Base-by-base conservation (phyloP, 2,329 filamentous ascomycete species). In the Penicillium sumatraense region DNA sequence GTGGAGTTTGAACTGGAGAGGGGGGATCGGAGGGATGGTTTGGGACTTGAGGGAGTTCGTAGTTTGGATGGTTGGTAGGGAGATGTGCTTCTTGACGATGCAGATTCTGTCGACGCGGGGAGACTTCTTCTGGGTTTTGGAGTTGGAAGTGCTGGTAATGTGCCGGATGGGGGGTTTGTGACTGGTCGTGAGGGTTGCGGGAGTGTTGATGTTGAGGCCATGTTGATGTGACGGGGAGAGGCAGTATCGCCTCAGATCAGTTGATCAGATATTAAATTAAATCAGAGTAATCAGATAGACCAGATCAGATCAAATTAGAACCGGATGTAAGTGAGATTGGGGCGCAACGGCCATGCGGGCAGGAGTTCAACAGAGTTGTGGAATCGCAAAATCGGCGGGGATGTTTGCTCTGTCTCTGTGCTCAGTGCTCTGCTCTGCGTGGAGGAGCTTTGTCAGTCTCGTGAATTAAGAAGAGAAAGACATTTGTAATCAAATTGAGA, bases 91-190 rank as follows among this genome's bases (percentile, higher is more conserved):
- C 74, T 81, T 16, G 73, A 71, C 72, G 72, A 29, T 69, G 79
- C 61, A 76, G 33, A 7, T 9, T 16, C 33, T 3, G 33, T 18
- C 1, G 75, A 46, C 80, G 78, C 51, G 76, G 82, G 53, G 78
- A 86, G 73, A 51, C 84, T 88, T 72, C 88, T 90, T 59, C 90
- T 84, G 35, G 88, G 86, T 75, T 91, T 95, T 42, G 81, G 75
- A 16, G 89, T 80, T 24, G 91, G 90, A 45, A 96, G 78, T 40
- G 89, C 87, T 40, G 91, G 90, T 21, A 95, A 79, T 24, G 88
- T 85, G 59, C 86, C 83, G 26, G 85, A 86, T 14, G 91, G 89
- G 46, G 91, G 89, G 55, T 86, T 88, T 65, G 87, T 73, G 23
- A 78, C 72, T 49, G 81, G 78, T 63, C 78, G 83, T 61, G 88